Evolutionary conservation across 495 filamentous ascomycete genomes (phyloP).

Genomic region (Aspergillus haitiensis): DNA sequence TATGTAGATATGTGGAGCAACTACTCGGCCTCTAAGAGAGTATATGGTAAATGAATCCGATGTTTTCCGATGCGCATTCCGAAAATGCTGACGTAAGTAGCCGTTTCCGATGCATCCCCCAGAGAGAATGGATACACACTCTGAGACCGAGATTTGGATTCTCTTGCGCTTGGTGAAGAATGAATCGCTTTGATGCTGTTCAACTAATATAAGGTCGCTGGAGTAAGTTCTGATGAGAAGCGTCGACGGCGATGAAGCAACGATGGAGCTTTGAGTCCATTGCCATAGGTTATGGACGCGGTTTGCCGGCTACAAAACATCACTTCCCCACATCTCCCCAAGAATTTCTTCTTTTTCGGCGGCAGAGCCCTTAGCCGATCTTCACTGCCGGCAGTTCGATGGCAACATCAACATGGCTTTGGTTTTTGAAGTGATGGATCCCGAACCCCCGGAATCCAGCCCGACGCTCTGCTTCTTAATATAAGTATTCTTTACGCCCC

Average conservation of each 20-base stretch:
- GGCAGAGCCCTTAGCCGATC: slow-evolving; percentile 50
- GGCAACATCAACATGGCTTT: slow-evolving; percentile 28
- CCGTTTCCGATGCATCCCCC: slow-evolving; percentile 21
- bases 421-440: slow-evolving; percentile 25
- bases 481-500: slow-evolving; percentile 17
- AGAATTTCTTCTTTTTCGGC: slow-evolving; percentile 21
- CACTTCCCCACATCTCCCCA: slow-evolving; percentile 23
- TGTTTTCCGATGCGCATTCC: slow-evolving; percentile 21
- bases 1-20: slow-evolving; percentile 1
- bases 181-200: neutral
- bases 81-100: slow-evolving; percentile 31
- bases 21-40: neutral
- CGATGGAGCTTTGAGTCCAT: neutral
- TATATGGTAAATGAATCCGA: slow-evolving; percentile 5
- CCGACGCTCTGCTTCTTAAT: slow-evolving; percentile 25
- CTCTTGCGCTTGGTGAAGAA: neutral
- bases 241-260: no score
- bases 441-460: slow-evolving; percentile 35
- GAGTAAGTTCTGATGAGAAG: neutral
- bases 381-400: slow-evolving; percentile 38
- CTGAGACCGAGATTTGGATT: neutral
- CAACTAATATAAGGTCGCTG: neutral
- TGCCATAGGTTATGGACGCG: neutral
- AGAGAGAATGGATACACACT: neutral
- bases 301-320: slow-evolving; percentile 17